These are phyloP conservation scores for Paxillus rubicundulus DNA, from an alignment of 768 basidiomycete genomes.

Conservation along the genomic window DNA sequence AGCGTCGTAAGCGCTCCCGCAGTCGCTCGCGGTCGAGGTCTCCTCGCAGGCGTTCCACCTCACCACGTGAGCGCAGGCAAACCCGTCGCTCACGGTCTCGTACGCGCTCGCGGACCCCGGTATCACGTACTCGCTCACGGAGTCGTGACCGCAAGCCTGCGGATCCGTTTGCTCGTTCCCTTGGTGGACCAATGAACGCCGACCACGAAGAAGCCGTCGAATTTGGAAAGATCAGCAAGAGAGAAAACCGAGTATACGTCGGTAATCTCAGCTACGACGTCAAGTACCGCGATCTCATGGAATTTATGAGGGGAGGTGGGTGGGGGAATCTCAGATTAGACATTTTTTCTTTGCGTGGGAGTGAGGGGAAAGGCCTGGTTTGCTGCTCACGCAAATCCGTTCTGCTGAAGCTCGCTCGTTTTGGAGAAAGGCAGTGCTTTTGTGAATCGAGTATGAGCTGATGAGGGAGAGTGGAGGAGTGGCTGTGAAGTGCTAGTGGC, in stretches of 20 bases:
- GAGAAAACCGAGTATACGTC: constrained; percentile 98
- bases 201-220: constrained; percentile 92
- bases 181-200: constrained; percentile 88
- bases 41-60: constrained; percentile 60
- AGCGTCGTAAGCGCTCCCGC: constrained; percentile 71
- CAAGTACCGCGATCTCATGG: constrained; percentile 98
- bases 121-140: constrained; percentile 45
- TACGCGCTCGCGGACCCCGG: constrained; percentile 55
- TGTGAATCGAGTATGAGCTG: constrained; percentile 33
- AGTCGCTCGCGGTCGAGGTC: constrained; percentile 67
- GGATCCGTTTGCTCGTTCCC: constrained; percentile 73
- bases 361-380: constrained; percentile 28
- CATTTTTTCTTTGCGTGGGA: constrained; percentile 48
- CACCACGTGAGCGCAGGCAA: constrained; percentile 56
- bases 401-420: constrained; percentile 36
- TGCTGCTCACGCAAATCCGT: constrained; percentile 32
- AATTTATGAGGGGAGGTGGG: constrained; percentile 99
- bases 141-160: constrained; percentile 59
- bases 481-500: constrained; percentile 33
- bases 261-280: constrained; percentile 99
- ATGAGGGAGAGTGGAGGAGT: constrained; percentile 34
- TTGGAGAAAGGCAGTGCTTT: constrained; percentile 34
- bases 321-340: constrained; percentile 70
- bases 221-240: constrained; percentile 93
- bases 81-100: constrained; percentile 59